Base-by-base conservation (phyloP, 2,329 filamentous ascomycete genomes). In the Aspergillus brunneoviolaceus region DNA sequence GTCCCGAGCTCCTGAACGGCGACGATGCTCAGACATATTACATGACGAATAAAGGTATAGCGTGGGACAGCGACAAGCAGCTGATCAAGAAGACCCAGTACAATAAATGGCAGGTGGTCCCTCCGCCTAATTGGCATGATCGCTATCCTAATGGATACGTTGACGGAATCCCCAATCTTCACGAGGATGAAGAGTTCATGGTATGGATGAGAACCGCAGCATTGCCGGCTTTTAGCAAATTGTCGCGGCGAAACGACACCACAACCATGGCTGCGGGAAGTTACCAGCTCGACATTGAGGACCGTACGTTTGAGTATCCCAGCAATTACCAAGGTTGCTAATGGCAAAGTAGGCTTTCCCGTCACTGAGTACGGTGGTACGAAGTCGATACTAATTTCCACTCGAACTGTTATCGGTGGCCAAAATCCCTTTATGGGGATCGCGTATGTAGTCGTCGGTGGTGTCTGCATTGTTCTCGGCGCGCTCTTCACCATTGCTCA, bases 181-280 rank as follows among this genome's bases (percentile, higher is more conserved):
- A 88, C 63, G 79, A 86, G 0, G 88, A 92, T 78, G 90, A 96
- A 75, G 87, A 87, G 49, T 96, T 99, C 76, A 93, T 97, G 78
- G 93, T 98, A 23, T 99, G 95, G 95, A 99, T 99, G 95, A 88
- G 95, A 69, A 96, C 96, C 1, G 95, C 95, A 25, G 95, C 94
- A 60, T 80, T 98, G 69, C 95, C 95, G 1, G 89, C 89, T 5
- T 99, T 99, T 75, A 96, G 91, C 84, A 99, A 99, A 80, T 82
- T 99, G 51, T 91, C 92, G 50, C 85, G 89, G 75, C 85, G 92
- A 61, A 97, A 97, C 72, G 89, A 96, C 72, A 81, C 81, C 0
- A 79, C 83, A 2, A 74, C 79, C 0, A 89, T 99, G 89, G 70
- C 73, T 35, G 72, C 79, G 16, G 95, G 94, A 29, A 85, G 79